A percentile compares a stretch with the other conserved stretches of the same genome.
phyloP scores from a whole-genome alignment of 2,329 filamentous ascomycete genomes.

The Venturia aucupariae region DNA sequence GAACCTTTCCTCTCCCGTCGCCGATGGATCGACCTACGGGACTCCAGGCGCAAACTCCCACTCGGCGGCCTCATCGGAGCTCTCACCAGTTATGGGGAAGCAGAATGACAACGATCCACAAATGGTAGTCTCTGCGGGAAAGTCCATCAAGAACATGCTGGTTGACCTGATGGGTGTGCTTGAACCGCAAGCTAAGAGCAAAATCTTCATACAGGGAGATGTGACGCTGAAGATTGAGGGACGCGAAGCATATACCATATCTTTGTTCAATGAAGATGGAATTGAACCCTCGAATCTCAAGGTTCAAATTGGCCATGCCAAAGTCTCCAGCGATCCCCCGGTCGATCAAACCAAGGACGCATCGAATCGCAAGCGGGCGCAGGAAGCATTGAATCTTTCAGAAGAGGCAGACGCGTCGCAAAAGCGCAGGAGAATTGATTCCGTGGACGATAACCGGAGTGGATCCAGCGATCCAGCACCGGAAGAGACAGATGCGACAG shows the following conservation, averaged over 20 bases:
- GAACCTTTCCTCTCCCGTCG: not conserved
- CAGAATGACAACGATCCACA: conserved; percentile 8
- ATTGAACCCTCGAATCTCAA: conserved; percentile 11
- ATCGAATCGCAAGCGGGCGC: not conserved
- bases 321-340: not conserved
- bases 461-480: not conserved
- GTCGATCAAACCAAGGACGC: not conserved
- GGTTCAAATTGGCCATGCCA: conserved; percentile 6
- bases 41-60: conserved; percentile 3
- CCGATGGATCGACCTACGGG: conserved; percentile 8
- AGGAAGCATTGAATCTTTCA: not conserved
- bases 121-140: conserved; percentile 7
- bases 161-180: conserved; percentile 8
- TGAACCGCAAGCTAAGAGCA: conserved; percentile 7
- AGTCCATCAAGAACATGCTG: conserved; percentile 12
- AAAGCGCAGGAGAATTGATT: conserved; percentile 6
- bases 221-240: conserved; percentile 10
- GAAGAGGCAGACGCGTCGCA: not conserved
- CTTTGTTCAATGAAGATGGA: conserved; percentile 6
- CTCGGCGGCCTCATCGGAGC: conserved; percentile 6
- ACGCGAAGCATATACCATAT: conserved; percentile 11
- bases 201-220: conserved; percentile 12
- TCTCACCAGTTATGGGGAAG: not conserved
- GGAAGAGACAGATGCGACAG: not conserved
- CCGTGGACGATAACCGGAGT: not conserved